These are phyloP conservation scores for Pelargonium nanum DNA, from an alignment of 345 rosid genomes.

Conservation along the genomic window DNA sequence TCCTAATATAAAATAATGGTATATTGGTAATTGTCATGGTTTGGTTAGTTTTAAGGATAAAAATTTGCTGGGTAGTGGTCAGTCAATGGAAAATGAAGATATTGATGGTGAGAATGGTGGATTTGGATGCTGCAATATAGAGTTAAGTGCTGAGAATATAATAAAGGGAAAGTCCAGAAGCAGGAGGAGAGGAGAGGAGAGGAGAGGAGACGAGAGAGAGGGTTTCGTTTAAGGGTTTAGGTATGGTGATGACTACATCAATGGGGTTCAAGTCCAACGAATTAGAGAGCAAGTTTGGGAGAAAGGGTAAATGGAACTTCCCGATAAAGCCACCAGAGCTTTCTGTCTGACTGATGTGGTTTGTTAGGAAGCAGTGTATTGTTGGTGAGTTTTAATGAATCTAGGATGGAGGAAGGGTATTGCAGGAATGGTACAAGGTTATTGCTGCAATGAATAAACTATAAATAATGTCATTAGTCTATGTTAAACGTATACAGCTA, in stretches of 20 bases:
- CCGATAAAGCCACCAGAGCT: background rate
- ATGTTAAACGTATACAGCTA: too few relatives aligned
- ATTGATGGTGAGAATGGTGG: background rate
- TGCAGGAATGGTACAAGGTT: background rate
- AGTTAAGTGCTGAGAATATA: background rate
- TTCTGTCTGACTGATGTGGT: too few relatives aligned
- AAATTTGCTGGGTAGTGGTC: too few relatives aligned
- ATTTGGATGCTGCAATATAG: background rate
- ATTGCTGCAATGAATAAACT: background rate
- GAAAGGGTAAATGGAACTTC: background rate
- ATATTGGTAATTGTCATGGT: too few relatives aligned
- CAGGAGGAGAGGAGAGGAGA: background rate
- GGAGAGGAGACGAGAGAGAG: background rate
- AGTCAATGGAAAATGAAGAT: too few relatives aligned
- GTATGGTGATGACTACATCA: background rate
- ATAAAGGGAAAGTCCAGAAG: background rate
- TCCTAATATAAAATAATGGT: too few relatives aligned
- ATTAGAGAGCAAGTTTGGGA: background rate
- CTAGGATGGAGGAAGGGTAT: background rate
- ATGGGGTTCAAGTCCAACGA: background rate
- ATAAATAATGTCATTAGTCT: too few relatives aligned
- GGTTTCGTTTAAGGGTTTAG: background rate
- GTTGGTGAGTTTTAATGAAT: background rate
- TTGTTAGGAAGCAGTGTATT: too few relatives aligned
- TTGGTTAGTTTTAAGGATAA: too few relatives aligned